Base-by-base conservation (phyloP, 2,329 filamentous ascomycete species). In the Calonectria ilicicola region DNA sequence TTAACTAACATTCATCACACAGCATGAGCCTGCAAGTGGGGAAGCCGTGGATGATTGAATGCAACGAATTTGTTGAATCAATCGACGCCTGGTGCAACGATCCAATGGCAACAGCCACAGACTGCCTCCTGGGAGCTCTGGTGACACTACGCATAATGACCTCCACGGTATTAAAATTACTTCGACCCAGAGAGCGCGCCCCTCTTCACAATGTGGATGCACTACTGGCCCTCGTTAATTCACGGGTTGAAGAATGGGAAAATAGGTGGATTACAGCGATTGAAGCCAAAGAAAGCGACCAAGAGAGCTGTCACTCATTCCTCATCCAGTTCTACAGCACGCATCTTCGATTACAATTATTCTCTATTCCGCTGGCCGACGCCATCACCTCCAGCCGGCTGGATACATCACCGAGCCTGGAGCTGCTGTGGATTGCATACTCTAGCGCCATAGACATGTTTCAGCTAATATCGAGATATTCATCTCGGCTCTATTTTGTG, bases 21-120 rank as follows among this genome's bases (percentile, higher is more conserved):
- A 85, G 84, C 65, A 81, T 86, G 51, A 85, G 84, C 51, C 67
- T 86, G 5, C 84, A 86, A 70, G 81, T 84, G 1, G 84, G 84
- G 5, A 85, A 83, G 62, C 84, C 85, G 0, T 85, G 81, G 78
- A 86, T 86, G 84, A 84, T 85, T 27, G 83, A 85, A 40, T 77
- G 82, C 15, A 82, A 79, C 47, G 77, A 81, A 19, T 81, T 85
- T 60, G 83, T 86, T 58, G 80, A 81, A 29, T 81, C 83, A n/a
- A 75, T 80, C 8, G 80, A 82, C 21, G 75, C 74, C 15, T 86
- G 84, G 84, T 81, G 82, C 73, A 75, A 74, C 10, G 77, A 82
- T 27, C 70, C 70, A 0, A 68, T 80, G 46, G 82, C 83, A 4
- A 79, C 79, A 17, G 74, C 81, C 2, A 82, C 78, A 5, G 84